Conservation (phyloP, 176 grass and related monocot species). For the Urochloa ruziziensis region DNA sequence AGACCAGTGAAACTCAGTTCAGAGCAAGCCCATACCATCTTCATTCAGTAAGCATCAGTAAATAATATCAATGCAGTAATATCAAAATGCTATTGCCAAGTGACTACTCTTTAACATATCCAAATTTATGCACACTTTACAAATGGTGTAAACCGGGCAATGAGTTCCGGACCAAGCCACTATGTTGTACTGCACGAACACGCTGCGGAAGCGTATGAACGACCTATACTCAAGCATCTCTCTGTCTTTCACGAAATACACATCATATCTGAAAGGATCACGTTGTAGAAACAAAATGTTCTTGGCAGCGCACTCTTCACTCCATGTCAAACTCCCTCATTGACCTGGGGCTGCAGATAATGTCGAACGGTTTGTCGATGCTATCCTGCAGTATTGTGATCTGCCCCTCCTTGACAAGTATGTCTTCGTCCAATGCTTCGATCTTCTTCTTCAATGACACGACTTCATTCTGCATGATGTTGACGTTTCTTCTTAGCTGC, state of each 20-base stretch:
- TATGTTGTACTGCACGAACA: background rate
- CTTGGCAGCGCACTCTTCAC: background rate
- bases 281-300: background rate
- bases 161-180: background rate
- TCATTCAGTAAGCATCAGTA: background rate
- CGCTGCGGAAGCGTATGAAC: constrained; percentile 28
- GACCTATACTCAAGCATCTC: constrained; percentile 26
- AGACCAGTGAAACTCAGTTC: background rate
- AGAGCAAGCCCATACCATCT: background rate
- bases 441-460: constrained; percentile 57
- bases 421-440: constrained; percentile 74
- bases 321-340: constrained; percentile 52
- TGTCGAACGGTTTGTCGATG: constrained; percentile 56
- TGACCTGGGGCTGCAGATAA: constrained; percentile 48
- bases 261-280: background rate
- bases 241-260: background rate
- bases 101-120: background rate
- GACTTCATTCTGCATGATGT: constrained; percentile 45
- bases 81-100: background rate
- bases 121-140: constrained; percentile 10
- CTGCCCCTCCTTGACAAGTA: constrained; percentile 82
- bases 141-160: constrained; percentile 3
- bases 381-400: constrained; percentile 81
- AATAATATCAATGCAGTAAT: background rate
- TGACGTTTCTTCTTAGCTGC: constrained; percentile 41